Percentiles rank a stretch among this genome's conserved stretches.
Conservation (phyloP, 2,329 filamentous ascomycete genomes). For the Aspergillus vadensis region DNA sequence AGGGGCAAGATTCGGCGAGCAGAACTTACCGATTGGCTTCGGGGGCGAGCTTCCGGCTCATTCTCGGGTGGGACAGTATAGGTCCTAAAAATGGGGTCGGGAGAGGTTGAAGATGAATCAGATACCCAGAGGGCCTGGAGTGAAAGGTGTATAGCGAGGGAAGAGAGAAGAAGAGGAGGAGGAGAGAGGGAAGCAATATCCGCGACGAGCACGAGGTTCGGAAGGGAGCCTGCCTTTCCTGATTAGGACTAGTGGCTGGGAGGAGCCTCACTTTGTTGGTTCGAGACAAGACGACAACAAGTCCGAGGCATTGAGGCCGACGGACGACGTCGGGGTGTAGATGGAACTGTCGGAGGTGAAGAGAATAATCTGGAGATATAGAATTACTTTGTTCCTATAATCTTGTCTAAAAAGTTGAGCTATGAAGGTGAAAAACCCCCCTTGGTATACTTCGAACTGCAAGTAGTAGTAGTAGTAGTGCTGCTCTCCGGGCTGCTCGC, state of each 20-base stretch:
- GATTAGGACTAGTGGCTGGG: constrained; percentile 23
- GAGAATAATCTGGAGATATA: not conserved
- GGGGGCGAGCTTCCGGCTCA: constrained; percentile 81
- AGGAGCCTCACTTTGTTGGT: constrained; percentile 24
- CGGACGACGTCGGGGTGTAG: not conserved
- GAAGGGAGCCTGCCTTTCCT: constrained; percentile 25
- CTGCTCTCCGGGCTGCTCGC: constrained; percentile 8
- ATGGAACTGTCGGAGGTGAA: not conserved
- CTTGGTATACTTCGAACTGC: too few relatives aligned
- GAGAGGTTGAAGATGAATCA: constrained; percentile 18
- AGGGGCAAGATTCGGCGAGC: constrained; percentile 30
- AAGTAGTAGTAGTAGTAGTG: not conserved
- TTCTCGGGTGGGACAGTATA: constrained; percentile 35
- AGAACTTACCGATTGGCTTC: constrained; percentile 91
- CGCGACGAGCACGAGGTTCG: constrained; percentile 32
- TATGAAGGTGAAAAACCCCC: too few relatives aligned
- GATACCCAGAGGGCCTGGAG: constrained; percentile 29
- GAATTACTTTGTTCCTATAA: too few relatives aligned
- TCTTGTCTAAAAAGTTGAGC: too few relatives aligned
- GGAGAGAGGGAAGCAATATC: constrained; percentile 25
- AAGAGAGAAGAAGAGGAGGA: constrained; percentile 18
- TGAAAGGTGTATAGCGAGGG: constrained; percentile 19
- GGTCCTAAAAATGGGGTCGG: constrained; percentile 20
- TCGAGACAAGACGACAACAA: not conserved
- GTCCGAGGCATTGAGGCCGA: constrained; percentile 11